Evolutionary conservation across 2,329 filamentous ascomycete genomes (phyloP).

Genomic region (Aspergillus sp.): DNA sequence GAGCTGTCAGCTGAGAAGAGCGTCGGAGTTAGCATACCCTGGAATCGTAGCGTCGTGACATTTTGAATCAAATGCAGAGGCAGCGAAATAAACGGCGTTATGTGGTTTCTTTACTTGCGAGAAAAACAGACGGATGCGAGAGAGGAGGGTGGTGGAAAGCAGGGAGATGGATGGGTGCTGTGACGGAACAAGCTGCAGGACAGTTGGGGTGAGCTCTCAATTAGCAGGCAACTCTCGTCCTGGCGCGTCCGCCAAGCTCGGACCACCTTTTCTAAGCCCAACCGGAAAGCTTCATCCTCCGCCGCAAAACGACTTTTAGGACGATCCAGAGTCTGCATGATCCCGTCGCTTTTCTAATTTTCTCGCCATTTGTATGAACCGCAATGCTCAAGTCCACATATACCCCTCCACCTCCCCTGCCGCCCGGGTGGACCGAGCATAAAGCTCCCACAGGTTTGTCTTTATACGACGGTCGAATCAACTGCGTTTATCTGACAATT

Average conservation of each 20-base stretch:
- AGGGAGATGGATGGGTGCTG: conserved; percentile 13
- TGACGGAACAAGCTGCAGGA: conserved; percentile 21
- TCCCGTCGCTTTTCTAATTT: background rate
- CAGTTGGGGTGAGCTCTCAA: conserved; percentile 34
- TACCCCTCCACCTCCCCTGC: conserved; percentile 65
- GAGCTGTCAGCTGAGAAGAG: conserved; percentile 27
- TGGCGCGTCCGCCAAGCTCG: conserved; percentile 43
- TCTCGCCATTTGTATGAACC: background rate
- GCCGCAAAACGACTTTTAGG: background rate
- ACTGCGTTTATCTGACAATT: conserved; percentile 21
- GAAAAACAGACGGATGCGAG: background rate
- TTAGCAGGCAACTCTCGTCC: conserved; percentile 41
- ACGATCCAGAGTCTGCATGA: background rate
- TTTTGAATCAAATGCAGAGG: conserved; percentile 48
- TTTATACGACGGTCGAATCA: conserved; percentile 10
- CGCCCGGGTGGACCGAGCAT: conserved; percentile 88
- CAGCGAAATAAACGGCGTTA: conserved; percentile 11
- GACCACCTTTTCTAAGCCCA: conserved; percentile 29
- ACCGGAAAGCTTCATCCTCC: conserved; percentile 16
- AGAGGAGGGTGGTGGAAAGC: conserved; percentile 3
- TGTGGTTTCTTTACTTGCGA: background rate
- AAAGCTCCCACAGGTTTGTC: conserved; percentile 71
- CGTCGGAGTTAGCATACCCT: conserved; percentile 62
- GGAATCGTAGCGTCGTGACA: conserved; percentile 98
- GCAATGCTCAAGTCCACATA: conserved; percentile 78